Percentiles rank a stretch among this genome's conserved stretches.
Conservation (phyloP, 2,329 filamentous ascomycete species). For the Aspergillus carbonarius region DNA sequence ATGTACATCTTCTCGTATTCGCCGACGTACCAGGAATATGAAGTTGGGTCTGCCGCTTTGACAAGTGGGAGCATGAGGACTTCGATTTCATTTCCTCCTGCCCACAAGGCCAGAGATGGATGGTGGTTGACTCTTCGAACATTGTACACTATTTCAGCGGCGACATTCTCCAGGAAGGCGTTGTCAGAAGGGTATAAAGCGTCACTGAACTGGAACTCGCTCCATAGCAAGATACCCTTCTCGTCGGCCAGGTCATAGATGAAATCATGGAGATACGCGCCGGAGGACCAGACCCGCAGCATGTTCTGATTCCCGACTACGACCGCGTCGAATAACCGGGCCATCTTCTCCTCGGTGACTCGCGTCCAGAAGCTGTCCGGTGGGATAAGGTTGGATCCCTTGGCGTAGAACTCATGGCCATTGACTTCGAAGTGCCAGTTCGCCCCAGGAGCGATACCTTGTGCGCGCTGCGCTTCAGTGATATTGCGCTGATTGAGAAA, state of each 20-base stretch:
- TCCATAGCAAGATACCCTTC: slow-evolving; percentile 61
- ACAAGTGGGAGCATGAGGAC: slow-evolving; percentile 51
- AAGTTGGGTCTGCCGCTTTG: slow-evolving; percentile 45
- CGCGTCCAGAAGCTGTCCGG: slow-evolving; percentile 63
- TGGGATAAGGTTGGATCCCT: slow-evolving; percentile 64
- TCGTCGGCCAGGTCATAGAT: slow-evolving; percentile 64
- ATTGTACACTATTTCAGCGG: slow-evolving; percentile 59
- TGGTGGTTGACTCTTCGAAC: slow-evolving; percentile 63
- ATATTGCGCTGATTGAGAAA: slow-evolving; percentile 58
- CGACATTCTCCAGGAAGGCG: slow-evolving; percentile 57
- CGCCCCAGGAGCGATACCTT: slow-evolving; percentile 57
- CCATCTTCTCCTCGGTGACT: slow-evolving; percentile 55
- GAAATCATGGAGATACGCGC: slow-evolving; percentile 61
- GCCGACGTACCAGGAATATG: slow-evolving; percentile 44
- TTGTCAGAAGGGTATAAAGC: slow-evolving; percentile 57
- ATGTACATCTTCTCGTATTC: slow-evolving; percentile 62
- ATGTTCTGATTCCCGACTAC: slow-evolving; percentile 63
- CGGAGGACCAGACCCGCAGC: slow-evolving; percentile 62
- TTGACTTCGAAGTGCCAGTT: slow-evolving; percentile 68
- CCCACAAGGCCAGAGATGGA: slow-evolving; percentile 56
- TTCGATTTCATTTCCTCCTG: slow-evolving; percentile 61
- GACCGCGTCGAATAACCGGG: slow-evolving; percentile 55
- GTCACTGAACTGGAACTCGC: slow-evolving; percentile 63
- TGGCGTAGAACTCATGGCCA: slow-evolving; percentile 63
- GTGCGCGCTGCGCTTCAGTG: slow-evolving; percentile 52